A percentile compares a stretch with the other conserved stretches of the same genome.
Evolutionary conservation across 768 basidiomycete genomes (phyloP).

Genomic region (Termitomyces sp.): DNA sequence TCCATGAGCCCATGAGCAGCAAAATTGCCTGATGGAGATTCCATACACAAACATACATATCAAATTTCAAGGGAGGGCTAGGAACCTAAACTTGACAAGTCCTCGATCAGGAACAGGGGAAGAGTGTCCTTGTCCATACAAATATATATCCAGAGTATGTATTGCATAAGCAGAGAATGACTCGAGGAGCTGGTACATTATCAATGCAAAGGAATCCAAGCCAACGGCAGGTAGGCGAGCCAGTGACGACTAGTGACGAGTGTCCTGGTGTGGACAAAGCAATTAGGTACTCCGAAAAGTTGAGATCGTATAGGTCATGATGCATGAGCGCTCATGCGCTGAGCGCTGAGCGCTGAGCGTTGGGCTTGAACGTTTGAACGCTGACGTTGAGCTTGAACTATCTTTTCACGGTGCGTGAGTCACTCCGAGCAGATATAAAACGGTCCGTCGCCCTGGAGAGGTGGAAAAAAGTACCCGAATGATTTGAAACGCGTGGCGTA

Average conservation of each 20-base stretch:
- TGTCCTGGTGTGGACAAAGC: neutral
- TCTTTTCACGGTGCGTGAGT: neutral
- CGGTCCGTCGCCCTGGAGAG: neutral
- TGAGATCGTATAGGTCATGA: neutral
- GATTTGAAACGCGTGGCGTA: slow-evolving; percentile 1
- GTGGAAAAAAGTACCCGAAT: neutral
- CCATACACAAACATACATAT: neutral
- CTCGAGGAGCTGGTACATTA: neutral
- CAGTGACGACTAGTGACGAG: neutral
- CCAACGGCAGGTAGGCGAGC: neutral
- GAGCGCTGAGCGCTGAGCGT: too few species aligned
- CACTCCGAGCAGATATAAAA: too few species aligned
- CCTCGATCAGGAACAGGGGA: slow-evolving; percentile 13
- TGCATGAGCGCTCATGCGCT: too few species aligned
- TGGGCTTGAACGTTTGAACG: too few species aligned
- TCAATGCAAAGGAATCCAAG: neutral
- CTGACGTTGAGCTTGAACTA: neutral
- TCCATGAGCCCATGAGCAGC: slow-evolving; percentile 5
- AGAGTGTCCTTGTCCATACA: neutral
- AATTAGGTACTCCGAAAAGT: neutral
- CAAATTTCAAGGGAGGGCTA: slow-evolving; percentile 7
- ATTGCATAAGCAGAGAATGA: neutral
- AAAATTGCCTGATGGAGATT: slow-evolving; percentile 16
- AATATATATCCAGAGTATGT: neutral
- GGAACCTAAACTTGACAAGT: neutral